These are phyloP conservation scores for Irpex sp. DNA, from an alignment of 1,284 basidiomycete species.

Conservation along the genomic window DNA sequence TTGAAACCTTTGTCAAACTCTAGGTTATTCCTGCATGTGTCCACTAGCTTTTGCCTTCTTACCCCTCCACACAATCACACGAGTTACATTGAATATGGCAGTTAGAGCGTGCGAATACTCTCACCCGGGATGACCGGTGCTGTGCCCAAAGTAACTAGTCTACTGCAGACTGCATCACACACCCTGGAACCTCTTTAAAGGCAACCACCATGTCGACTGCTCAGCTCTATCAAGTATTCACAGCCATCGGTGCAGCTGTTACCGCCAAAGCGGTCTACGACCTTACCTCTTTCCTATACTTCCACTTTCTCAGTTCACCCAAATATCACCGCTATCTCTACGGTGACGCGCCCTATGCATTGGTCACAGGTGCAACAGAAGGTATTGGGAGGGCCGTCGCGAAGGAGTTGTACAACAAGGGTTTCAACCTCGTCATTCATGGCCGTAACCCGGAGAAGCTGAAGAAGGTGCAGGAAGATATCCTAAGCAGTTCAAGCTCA, in stretches of 20 bases:
- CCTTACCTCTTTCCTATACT: not conserved
- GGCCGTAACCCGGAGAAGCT: slow-evolving; percentile 26
- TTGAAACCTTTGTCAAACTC: too few relatives aligned
- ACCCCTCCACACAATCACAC: too few relatives aligned
- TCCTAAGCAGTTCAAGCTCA: slow-evolving; percentile 10
- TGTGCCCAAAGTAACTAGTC: too few relatives aligned
- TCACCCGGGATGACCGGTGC: not conserved
- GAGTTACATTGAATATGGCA: not conserved
- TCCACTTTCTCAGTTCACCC: slow-evolving; percentile 16
- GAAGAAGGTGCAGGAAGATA: slow-evolving; percentile 18
- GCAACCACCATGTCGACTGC: not conserved
- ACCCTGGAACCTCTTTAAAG: not conserved
- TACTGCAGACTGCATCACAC: not conserved
- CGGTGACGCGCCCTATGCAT: slow-evolving; percentile 20
- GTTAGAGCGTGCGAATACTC: not conserved
- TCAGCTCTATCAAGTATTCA: not conserved
- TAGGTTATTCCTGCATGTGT: too few relatives aligned
- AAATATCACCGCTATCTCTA: slow-evolving; percentile 19
- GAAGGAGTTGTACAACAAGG: slow-evolving; percentile 22
- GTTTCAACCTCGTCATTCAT: slow-evolving; percentile 28
- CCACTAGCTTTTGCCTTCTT: too few relatives aligned
- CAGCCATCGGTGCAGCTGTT: slow-evolving; percentile 2
- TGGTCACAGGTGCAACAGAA: slow-evolving; percentile 27
- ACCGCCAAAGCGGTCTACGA: not conserved
- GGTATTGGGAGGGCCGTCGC: slow-evolving; percentile 26